Evolutionary conservation across 495 filamentous ascomycete species (phyloP), one percentile per base, ranked within the genome.

Genomic region (Penicillium chermesinum): DNA sequence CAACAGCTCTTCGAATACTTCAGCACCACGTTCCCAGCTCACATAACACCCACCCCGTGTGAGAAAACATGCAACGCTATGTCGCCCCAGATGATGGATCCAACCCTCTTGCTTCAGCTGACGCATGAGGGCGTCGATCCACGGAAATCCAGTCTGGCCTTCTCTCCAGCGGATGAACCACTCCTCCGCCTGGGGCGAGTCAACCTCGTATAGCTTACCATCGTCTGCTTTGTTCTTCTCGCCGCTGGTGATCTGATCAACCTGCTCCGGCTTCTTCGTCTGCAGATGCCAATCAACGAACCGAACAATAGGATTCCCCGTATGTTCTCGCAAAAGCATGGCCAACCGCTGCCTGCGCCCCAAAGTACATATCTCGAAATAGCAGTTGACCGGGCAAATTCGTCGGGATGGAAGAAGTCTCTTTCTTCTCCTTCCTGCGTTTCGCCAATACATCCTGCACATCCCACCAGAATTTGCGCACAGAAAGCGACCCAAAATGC

Each of bases 301-400:
- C 18, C 82, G 70, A 35, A 76, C 81, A 48, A 79, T 62, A 2
- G 65, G 53, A 51, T 88, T 88, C 17, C 75, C n/a, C 74, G 25
- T 74, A 54, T 2, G 79, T 83, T 44, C 79, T 79, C 3, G 61
- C 67, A 52, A 81, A 87, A 0, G 65, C 45, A 39, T 73, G 68
- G 2, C 84, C 84, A 2, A 87, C 64, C 0, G 73, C 69, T 2
- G 83, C 80, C 57, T 88, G 84, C 0, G 85, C 85, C 25, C 70
- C 84, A 48, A 88, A 86, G 64, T 86, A 88, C 84, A 87, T 88
- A 47, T 88, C 85, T 0, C 85, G 71, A 58, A 88, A 88, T 0
- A 86, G 70, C 1, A 87, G 65, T 53, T 88, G 85, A 12, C 84
- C 84, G 2, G 75, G 80, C 2, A 88, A 61, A 41, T 78, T 84